Evolutionary conservation across 371 early-diverging fungal species (phyloP).

Genomic region (Rhizopus delemar): DNA sequence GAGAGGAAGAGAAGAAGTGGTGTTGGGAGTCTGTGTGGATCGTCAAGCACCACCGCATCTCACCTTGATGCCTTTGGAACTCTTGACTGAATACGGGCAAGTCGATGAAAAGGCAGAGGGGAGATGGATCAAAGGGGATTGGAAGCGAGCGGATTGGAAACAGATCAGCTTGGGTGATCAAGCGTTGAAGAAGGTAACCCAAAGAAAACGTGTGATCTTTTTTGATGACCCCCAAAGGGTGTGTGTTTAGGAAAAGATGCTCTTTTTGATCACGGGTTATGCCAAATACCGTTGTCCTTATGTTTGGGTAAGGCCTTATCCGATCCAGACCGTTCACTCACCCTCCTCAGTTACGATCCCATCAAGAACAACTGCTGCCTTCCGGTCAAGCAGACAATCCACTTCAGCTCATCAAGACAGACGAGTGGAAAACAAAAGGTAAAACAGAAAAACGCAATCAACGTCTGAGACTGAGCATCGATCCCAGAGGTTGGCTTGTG

Average conservation of each 20-base stretch:
- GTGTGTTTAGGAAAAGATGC: constrained; percentile 2
- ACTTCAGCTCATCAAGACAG: constrained; percentile 57
- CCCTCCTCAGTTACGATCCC: constrained; percentile 52
- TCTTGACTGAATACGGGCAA: neutral
- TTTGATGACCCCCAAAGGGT: constrained; percentile 35
- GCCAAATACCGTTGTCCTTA: constrained; percentile 79
- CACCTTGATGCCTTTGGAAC: constrained; percentile 12
- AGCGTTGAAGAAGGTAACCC: constrained; percentile 1
- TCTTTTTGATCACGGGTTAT: constrained; percentile 78
- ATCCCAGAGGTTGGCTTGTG: constrained; percentile 72
- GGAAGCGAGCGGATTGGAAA: constrained; percentile 41
- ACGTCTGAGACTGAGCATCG: too few species aligned
- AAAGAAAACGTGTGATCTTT: constrained; percentile 5
- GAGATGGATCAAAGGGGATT: too few species aligned
- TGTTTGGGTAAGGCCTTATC: constrained; percentile 64
- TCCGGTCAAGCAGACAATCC: constrained; percentile 56
- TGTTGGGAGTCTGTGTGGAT: constrained; percentile 57
- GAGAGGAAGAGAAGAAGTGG: constrained; percentile 75
- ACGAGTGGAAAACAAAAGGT: constrained; percentile 55
- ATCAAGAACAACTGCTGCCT: constrained; percentile 57
- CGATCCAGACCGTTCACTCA: neutral
- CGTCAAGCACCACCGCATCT: constrained; percentile 20
- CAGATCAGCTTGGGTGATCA: constrained; percentile 14
- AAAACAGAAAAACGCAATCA: too few species aligned
- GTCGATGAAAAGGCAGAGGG: too few species aligned